A percentile compares a stretch with the other conserved stretches of the same genome.
Conservation (phyloP, 192 early-diverging fungal species). For the Linnemannia hyalina region DNA sequence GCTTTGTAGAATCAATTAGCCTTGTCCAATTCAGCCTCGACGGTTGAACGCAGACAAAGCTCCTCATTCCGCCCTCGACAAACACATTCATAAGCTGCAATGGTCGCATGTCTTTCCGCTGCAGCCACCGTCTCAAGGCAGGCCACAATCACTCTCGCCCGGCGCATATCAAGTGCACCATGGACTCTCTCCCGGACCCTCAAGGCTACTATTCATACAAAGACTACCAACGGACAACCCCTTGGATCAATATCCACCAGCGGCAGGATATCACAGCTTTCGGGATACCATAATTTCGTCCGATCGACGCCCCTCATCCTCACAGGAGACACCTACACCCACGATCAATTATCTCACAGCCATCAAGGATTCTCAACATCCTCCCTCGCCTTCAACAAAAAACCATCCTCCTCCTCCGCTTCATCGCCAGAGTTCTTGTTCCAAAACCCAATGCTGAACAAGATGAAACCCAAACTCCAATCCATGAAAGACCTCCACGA, state of each 20-base stretch:
- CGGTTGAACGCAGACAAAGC: no score
- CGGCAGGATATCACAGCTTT: background rate
- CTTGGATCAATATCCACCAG: background rate
- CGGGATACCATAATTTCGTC: constrained; percentile 10
- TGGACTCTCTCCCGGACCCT: background rate
- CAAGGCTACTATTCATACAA: background rate
- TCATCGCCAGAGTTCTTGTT: constrained; percentile 10
- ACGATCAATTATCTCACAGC: background rate
- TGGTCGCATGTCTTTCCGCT: constrained; percentile 9
- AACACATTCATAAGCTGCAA: background rate
- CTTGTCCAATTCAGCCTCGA: no score
- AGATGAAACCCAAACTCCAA: constrained; percentile 47
- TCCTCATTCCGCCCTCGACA: background rate
- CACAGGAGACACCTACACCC: background rate
- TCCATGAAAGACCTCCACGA: constrained; percentile 51
- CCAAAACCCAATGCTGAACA: constrained; percentile 51
- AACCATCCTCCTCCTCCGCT: background rate
- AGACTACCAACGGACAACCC: background rate
- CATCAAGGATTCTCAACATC: constrained; percentile 7
- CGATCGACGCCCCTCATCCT: background rate
- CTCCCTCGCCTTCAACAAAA: background rate
- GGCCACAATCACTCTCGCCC: background rate
- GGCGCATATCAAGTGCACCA: background rate
- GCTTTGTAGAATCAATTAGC: background rate
- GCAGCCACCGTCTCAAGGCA: constrained; percentile 8